Evolutionary conservation across 2,329 filamentous ascomycete species (phyloP).

Genomic region (Neobulgaria alba): DNA sequence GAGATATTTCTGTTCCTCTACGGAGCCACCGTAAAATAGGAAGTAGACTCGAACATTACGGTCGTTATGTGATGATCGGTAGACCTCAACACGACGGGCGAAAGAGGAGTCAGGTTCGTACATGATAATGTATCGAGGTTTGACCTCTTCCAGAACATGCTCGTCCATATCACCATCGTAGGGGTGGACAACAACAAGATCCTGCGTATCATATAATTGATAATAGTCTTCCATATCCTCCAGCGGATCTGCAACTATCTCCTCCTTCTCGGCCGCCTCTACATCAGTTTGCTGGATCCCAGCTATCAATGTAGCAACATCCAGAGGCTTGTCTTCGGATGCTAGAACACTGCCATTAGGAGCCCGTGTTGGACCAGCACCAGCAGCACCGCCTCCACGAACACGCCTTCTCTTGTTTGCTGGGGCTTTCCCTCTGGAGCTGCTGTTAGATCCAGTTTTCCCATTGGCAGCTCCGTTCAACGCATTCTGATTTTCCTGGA

Average conservation of each 20-base stretch:
- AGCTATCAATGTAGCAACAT: constrained; percentile 74
- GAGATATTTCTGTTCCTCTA: constrained; percentile 91
- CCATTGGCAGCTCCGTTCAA: constrained; percentile 58
- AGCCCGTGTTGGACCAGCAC: constrained; percentile 50
- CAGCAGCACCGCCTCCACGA: constrained; percentile 64
- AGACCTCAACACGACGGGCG: constrained; percentile 89
- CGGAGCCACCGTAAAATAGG: constrained; percentile 88
- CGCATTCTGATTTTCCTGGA: constrained; percentile 70
- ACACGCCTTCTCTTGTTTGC: constrained; percentile 80
- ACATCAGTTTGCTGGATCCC: constrained; percentile 74
- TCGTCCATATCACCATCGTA: constrained; percentile 96
- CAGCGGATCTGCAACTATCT: constrained; percentile 68
- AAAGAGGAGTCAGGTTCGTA: constrained; percentile 95
- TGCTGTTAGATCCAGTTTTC: constrained; percentile 32
- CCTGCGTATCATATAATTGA: constrained; percentile 82
- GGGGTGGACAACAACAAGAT: constrained; percentile 80
- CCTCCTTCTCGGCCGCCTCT: constrained; percentile 67
- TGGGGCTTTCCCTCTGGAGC: constrained; percentile 52
- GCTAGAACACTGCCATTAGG: constrained; percentile 68
- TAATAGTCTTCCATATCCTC: constrained; percentile 91
- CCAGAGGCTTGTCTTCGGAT: constrained; percentile 72
- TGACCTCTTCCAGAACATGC: constrained; percentile 88
- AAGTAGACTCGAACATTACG: constrained; percentile 90
- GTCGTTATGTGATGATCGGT: constrained; percentile 86
- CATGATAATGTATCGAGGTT: constrained; percentile 94